A percentile compares a stretch with the other conserved stretches of the same genome.
phyloP scores from a whole-genome alignment of 2,329 filamentous ascomycete genomes.

The Arachnomyces sp. region DNA sequence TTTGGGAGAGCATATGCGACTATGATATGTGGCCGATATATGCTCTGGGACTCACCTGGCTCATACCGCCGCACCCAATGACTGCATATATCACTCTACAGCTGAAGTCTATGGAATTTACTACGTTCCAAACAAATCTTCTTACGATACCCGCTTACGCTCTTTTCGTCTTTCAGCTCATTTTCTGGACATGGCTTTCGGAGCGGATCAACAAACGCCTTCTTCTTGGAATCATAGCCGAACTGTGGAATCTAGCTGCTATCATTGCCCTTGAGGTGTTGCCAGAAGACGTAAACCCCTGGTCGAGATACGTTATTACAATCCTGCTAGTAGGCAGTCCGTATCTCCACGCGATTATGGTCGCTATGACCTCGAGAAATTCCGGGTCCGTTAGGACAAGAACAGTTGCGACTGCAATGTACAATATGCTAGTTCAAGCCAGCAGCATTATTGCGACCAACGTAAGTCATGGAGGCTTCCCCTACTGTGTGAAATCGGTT shows the following conservation, averaged over 20 bases:
- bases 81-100: constrained; percentile 32
- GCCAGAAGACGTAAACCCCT: constrained; percentile 40
- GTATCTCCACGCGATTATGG: constrained; percentile 50
- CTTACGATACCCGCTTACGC: constrained; percentile 53
- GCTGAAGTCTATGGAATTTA: constrained; percentile 48
- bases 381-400: constrained; percentile 35
- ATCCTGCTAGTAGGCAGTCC: constrained; percentile 49
- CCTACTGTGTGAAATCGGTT: too few species aligned
- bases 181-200: constrained; percentile 46
- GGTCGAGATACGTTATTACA: constrained; percentile 45
- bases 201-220: constrained; percentile 49
- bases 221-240: constrained; percentile 45
- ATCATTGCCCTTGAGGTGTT: constrained; percentile 45
- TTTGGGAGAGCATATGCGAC: constrained; percentile 44
- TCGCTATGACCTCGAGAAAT: constrained; percentile 37
- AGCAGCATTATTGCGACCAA: constrained; percentile 34
- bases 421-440: constrained; percentile 40
- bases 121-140: constrained; percentile 53
- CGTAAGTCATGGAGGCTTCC: too few species aligned
- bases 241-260: constrained; percentile 46
- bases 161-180: constrained; percentile 50
- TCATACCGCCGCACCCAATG: constrained; percentile 30
- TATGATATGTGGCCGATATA: constrained; percentile 53
- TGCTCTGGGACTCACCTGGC: constrained; percentile 39
- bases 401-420: constrained; percentile 37